Base-by-base conservation (phyloP, 2,329 filamentous ascomycete genomes). In the Neobulgaria alba region DNA sequence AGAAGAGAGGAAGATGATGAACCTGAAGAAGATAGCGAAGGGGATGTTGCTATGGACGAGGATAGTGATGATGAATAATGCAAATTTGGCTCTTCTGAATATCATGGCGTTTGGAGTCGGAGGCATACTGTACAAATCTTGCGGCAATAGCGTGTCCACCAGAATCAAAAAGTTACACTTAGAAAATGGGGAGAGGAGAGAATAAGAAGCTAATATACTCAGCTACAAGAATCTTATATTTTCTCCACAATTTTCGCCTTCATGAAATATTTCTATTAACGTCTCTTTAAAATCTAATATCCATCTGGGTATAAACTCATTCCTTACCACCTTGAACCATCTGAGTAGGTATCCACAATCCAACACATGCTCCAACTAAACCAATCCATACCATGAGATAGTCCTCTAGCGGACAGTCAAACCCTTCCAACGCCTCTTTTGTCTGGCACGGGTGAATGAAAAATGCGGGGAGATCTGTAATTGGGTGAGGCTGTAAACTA, bases 391-490 rank as follows among this genome's bases (percentile, higher is more conserved):
- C 66, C 64, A 87, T 75, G 57, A 96, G 70, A 67, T 96, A 96
- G 54, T 80, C 71, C 55, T 79, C 63, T 59, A 70, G 67, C 58
- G 69, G 62, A 53, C 75, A 79, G 30, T 56, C 48, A 55, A 87
- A 79, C 38, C 67, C 68, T 52, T 69, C 68, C 73, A 96, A 84
- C 38, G 85, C 84, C 50, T 90, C 82, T 41, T 83, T 84, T 7
- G 92, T 85, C 60, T 85, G 77, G 64, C 92, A 96, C 17, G 92
- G 90, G 65, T 98, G 92, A 53, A 96, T 73, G 63, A 95, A 95
- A 63, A 90, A 95, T 36, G 79, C 76, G 30, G 88, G 86, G 43
- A 80, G 63, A 39, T 82, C 83, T 43, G 79, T 85, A 44, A 85
- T 63, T 38, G 92, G 90, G 69, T 96, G 88, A 62, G 53, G 57